Conservation (phyloP, 257 asterid genomes). For the Leptodermis oblonga region DNA sequence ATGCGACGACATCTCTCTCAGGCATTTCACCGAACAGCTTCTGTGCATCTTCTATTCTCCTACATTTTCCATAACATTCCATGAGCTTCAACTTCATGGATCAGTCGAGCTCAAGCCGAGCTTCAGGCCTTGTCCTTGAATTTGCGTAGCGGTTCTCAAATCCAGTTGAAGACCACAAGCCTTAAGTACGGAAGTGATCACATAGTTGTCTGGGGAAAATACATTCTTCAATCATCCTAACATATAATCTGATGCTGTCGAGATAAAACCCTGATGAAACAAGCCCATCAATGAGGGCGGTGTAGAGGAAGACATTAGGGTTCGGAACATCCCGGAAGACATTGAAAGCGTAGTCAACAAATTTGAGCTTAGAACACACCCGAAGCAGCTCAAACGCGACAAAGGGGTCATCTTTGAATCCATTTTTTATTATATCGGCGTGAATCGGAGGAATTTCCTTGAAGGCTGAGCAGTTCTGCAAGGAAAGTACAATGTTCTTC, state of each 20-base stretch:
- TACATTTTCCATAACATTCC: constrained; percentile 48
- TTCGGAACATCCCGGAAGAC: constrained; percentile 27
- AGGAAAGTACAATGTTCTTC: constrained; percentile 22
- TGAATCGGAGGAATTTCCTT: constrained; percentile 35
- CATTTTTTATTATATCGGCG: constrained; percentile 33
- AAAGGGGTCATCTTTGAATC: constrained; percentile 35
- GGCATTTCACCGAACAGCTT: constrained; percentile 54
- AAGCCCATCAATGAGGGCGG: constrained; percentile 48
- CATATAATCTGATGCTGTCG: constrained; percentile 24
- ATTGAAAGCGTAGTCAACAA: constrained; percentile 40
- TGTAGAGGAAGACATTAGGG: constrained; percentile 44
- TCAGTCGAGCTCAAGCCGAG: constrained; percentile 35
- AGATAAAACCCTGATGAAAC: constrained; percentile 18
- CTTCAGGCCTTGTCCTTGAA: constrained; percentile 45
- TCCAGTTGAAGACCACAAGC: constrained; percentile 41
- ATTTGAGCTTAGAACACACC: constrained; percentile 34
- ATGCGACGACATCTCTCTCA: constrained; percentile 41
- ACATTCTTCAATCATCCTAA: constrained; percentile 32
- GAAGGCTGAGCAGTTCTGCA: constrained; percentile 32
- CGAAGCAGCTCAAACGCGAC: constrained; percentile 48
- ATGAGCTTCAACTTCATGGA: constrained; percentile 38
- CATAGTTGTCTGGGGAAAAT: constrained; percentile 42
- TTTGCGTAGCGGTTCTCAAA: constrained; percentile 30
- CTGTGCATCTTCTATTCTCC: constrained; percentile 35
- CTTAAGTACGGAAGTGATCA: constrained; percentile 39